Evolutionary conservation across 192 early-diverging fungal genomes (phyloP), one percentile per base, ranked within the genome.

Genomic region (Linnemannia schmuckeri): DNA sequence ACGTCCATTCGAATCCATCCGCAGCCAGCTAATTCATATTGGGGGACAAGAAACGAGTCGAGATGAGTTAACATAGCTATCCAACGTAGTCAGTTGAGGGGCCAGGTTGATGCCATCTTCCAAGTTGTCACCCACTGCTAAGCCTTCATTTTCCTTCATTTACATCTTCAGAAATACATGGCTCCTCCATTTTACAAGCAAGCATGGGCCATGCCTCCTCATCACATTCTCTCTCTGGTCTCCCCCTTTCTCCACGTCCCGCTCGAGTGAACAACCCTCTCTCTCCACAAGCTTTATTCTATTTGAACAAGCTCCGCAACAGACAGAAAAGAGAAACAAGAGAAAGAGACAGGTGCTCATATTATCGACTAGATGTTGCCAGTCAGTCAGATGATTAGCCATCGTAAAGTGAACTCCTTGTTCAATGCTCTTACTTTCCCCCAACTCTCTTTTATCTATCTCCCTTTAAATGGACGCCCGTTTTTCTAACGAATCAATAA

Each of bases 1-100:
- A 57, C 9, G 61, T 80, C 83, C 83, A 85, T 0, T 40, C 72
- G 49, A 80, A 85, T 57, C 30, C 54, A 72, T 85, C 74, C 8
- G 73, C 44, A n/a, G 78, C 63, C 4, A 85, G 27, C 83, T 85
- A 73, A 2, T 38, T 6, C 17, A 30, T 44, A 6, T 10, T 15
- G 15, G 15, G 12, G 13, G 18, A 33, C 3, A 37, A 41, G 75
- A 44, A 47, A 12, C 24, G 37, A n/a, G 33, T 20, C 46, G n/a
- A 20, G 46, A 4, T 6, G 40, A n/a, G n/a, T 52, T 20, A 72
- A 41, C 9, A 41, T 42, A 3, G 3, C 17, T 52, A 22, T 18
- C 18, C 49, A 52, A 18, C 1, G 18, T 5, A 52, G 0, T 20
- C 49, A 0, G 5, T 52, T 4, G 49, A 52, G 5, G 18, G 49